Percentiles rank a stretch among this genome's conserved stretches.
These are phyloP conservation scores for Neofusicoccum laricinum DNA, from an alignment of 2,329 filamentous ascomycete genomes.

Conservation along the genomic window DNA sequence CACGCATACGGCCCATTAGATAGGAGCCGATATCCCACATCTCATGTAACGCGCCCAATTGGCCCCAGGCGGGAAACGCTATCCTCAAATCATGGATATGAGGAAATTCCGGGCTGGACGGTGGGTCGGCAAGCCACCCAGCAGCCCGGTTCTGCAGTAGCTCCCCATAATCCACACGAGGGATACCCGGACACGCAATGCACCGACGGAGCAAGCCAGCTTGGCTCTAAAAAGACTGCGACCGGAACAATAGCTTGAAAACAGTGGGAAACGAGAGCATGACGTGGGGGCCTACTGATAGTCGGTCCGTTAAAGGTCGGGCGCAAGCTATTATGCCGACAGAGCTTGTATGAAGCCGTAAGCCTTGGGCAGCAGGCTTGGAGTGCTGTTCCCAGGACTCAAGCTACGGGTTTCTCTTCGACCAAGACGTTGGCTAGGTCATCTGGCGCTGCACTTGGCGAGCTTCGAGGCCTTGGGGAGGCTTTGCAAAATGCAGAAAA, in stretches of 20 bases:
- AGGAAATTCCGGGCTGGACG: neutral
- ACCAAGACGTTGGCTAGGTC: neutral
- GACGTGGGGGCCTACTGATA: neutral
- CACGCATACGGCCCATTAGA: slow-evolving; percentile 1
- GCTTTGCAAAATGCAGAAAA: neutral
- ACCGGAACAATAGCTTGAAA: neutral
- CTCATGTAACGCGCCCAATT: neutral
- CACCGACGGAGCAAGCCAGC: neutral
- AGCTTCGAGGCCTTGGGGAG: slow-evolving; percentile 3
- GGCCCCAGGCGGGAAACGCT: neutral
- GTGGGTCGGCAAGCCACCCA: slow-evolving; percentile 2
- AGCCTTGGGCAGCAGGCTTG: neutral
- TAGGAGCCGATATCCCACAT: neutral
- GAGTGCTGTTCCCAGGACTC: neutral
- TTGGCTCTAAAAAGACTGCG: neutral
- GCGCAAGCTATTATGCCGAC: neutral
- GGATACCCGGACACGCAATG: neutral
- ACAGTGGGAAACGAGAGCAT: neutral
- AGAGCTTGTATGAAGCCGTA: neutral
- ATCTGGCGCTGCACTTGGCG: neutral
- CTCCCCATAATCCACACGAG: neutral
- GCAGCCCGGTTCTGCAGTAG: neutral
- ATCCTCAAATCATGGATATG: neutral
- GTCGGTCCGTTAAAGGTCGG: neutral
- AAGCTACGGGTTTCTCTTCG: neutral